Percentiles rank a stretch among this genome's conserved stretches.
These are phyloP conservation scores for Penicillium sp. DNA, from an alignment of 2,329 filamentous ascomycete species.

Conservation along the genomic window DNA sequence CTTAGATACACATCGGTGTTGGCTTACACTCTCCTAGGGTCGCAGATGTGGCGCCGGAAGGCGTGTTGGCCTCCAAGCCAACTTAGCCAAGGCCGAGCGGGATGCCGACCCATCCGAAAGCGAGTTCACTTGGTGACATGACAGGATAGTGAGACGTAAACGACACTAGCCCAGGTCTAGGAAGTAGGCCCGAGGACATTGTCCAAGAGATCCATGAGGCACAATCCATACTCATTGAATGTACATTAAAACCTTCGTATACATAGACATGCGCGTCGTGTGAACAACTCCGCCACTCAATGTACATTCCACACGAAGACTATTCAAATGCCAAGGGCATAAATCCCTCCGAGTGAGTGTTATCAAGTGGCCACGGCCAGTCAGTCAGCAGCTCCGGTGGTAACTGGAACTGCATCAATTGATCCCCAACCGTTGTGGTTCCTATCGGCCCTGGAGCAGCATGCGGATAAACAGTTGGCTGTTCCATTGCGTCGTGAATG, in stretches of 20 bases:
- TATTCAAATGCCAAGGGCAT: constrained; percentile 28
- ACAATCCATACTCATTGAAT: too few species aligned
- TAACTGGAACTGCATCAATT: constrained; percentile 41
- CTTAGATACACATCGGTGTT: background rate
- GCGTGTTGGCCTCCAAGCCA: background rate
- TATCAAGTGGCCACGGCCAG: constrained; percentile 43
- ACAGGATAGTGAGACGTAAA: too few species aligned
- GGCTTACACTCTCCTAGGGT: background rate
- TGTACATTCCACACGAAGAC: background rate
- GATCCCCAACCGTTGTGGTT: constrained; percentile 16
- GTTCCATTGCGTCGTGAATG: constrained; percentile 11
- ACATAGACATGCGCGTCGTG: too few species aligned
- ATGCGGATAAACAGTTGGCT: constrained; percentile 8
- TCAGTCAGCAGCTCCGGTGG: constrained; percentile 44
- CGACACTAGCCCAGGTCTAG: too few species aligned
- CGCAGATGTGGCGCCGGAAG: background rate
- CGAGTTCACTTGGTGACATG: too few species aligned
- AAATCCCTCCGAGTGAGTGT: constrained; percentile 24
- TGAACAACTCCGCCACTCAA: background rate
- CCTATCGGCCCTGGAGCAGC: constrained; percentile 5
- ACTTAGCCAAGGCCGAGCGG: background rate
- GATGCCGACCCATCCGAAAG: background rate
- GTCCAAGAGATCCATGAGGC: too few species aligned
- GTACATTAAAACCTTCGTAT: too few species aligned
- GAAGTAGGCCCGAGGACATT: too few species aligned